phyloP scores from a whole-genome alignment of 176 grass and related monocot species.

The Carex myosuroides region DNA sequence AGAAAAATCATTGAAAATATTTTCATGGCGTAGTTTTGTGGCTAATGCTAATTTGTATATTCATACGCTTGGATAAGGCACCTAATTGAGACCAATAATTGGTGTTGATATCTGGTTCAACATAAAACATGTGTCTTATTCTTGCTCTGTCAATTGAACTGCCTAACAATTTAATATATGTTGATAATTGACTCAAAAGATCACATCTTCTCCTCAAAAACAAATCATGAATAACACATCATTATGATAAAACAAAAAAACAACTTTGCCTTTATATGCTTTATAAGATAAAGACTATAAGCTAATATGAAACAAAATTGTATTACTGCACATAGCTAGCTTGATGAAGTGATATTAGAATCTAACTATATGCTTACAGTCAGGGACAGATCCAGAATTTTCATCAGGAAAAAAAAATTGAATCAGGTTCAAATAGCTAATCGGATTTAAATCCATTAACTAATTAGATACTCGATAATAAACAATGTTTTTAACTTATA shows the following conservation, averaged over 20 bases:
- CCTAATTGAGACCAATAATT: neutral
- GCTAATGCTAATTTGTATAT: too few species aligned
- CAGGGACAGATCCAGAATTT: too few species aligned
- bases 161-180: neutral
- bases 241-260: too few species aligned
- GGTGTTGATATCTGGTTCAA: neutral
- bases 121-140: neutral
- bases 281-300: neutral
- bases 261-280: too few species aligned
- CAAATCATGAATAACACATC: neutral
- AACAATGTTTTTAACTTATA: too few species aligned
- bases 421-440: too few species aligned
- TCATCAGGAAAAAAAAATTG: too few species aligned
- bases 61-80: constrained; percentile 4
- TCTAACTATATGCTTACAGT: neutral
- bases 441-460: too few species aligned
- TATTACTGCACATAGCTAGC: too few species aligned
- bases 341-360: too few species aligned
- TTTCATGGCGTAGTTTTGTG: neutral
- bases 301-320: too few species aligned
- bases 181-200: neutral
- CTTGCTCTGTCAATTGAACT: constrained; percentile 1
- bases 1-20: neutral
- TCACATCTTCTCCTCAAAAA: neutral
- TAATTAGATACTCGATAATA: too few species aligned